Conservation (phyloP, 2,329 filamentous ascomycete genomes). For the Thielaviopsis musarum region DNA sequence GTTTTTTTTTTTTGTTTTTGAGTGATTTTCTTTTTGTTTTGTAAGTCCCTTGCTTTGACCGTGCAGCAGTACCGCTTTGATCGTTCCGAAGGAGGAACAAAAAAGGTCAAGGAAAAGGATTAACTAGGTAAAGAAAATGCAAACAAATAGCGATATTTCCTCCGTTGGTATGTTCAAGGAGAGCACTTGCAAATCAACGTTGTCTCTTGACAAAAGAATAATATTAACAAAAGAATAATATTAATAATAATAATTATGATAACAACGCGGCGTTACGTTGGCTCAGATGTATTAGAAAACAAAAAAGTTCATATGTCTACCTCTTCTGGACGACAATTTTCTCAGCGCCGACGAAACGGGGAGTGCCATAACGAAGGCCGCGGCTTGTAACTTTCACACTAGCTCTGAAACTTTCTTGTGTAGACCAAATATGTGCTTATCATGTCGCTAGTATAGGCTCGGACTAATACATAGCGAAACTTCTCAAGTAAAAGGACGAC, state of each 20-base stretch:
- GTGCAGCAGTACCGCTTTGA: background rate
- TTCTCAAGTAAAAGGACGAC: too few species aligned
- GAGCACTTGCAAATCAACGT: background rate
- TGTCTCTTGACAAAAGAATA: background rate
- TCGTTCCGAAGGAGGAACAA: background rate
- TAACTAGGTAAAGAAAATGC: too few species aligned
- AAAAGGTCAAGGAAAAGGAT: background rate
- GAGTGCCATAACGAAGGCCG: background rate
- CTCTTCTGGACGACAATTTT: background rate
- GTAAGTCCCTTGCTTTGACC: background rate
- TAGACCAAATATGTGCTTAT: background rate
- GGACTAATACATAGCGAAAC: background rate
- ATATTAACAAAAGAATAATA: background rate
- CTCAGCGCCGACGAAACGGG: background rate
- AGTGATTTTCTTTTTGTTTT: background rate
- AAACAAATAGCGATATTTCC: background rate
- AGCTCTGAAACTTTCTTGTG: background rate
- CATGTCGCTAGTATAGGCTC: background rate
- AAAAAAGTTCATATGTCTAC: background rate
- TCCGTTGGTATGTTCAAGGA: background rate
- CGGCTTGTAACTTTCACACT: background rate
- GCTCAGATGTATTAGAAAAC: background rate
- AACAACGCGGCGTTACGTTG: background rate
- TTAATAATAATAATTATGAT: background rate
- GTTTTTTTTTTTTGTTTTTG: background rate